phyloP scores from a whole-genome alignment of 805 yeast species.

The Candida stauntonica region DNA sequence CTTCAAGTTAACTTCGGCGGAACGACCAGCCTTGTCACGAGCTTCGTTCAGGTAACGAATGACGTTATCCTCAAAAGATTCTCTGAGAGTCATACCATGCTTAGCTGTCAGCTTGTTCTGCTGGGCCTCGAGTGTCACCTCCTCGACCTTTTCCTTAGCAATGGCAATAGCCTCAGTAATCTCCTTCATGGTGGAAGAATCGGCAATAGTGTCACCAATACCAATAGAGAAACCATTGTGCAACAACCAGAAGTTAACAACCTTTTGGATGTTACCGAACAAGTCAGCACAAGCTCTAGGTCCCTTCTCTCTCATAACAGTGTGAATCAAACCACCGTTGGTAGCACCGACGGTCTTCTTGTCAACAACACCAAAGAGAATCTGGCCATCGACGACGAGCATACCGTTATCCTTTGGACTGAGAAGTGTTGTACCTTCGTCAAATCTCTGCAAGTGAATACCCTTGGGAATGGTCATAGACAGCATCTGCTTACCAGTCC shows the following conservation, averaged over 20 bases:
- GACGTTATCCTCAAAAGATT: conserved; percentile 96
- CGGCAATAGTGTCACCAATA: conserved; percentile 99
- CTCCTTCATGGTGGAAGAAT: conserved; percentile 89
- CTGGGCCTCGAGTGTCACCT: conserved; percentile 89
- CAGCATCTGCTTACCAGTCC: conserved; percentile 96
- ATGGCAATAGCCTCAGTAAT: conserved; percentile 90
- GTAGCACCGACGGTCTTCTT: conserved; percentile 98
- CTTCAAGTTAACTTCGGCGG: conserved; percentile 94
- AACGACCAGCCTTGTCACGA: conserved; percentile 98
- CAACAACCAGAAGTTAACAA: conserved; percentile 92
- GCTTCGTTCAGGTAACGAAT: conserved; percentile 94
- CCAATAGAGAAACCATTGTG: conserved; percentile 98
- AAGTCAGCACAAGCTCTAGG: conserved; percentile 83
- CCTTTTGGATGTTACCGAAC: conserved; percentile 90
- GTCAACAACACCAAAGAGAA: conserved; percentile 96
- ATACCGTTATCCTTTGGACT: conserved; percentile 94
- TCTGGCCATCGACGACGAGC: conserved; percentile 92
- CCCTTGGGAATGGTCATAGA: conserved; percentile 95
- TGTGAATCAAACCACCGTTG: conserved; percentile 96
- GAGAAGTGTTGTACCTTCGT: conserved; percentile 76
- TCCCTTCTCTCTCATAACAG: conserved; percentile 97
- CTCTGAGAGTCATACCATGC: conserved; percentile 99
- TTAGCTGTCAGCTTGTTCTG: conserved; percentile 84
- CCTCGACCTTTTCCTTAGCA: conserved; percentile 93
- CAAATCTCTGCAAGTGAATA: conserved; percentile 89